A percentile compares a stretch with the other conserved stretches of the same genome.
phyloP scores from a whole-genome alignment of 2,329 filamentous ascomycete species.

The Alternaria sp. region DNA sequence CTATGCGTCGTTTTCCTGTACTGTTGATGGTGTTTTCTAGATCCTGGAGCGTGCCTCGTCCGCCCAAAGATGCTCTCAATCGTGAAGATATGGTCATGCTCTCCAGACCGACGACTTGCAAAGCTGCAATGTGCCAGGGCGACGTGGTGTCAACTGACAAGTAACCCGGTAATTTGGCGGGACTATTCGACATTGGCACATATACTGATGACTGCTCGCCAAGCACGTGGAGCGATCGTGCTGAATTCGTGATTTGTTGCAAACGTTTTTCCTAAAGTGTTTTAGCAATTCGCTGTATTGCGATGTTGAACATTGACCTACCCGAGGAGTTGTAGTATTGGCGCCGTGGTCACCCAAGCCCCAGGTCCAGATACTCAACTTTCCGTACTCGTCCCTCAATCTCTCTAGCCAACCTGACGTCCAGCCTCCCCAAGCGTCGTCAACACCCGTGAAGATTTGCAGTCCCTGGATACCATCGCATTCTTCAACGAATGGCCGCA shows the following conservation, averaged over 20 bases:
- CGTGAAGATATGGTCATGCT: conserved; percentile 80
- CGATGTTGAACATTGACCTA: conserved; percentile 45
- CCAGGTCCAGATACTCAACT: conserved; percentile 87
- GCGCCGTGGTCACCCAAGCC: conserved; percentile 71
- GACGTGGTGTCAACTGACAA: conserved; percentile 70
- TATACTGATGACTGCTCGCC: conserved; percentile 78
- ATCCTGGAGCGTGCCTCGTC: conserved; percentile 66
- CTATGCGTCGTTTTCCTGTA: conserved; percentile 82
- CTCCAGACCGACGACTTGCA: conserved; percentile 81
- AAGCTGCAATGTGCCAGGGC: conserved; percentile 80
- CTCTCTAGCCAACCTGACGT: conserved; percentile 63
- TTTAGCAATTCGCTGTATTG: conserved; percentile 19
- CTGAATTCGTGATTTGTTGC: conserved; percentile 75
- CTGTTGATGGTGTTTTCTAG: conserved; percentile 74
- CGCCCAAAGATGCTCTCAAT: conserved; percentile 58
- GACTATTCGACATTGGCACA: conserved; percentile 73
- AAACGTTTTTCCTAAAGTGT: conserved; percentile 65
- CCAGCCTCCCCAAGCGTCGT: conserved; percentile 63
- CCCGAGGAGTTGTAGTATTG: conserved; percentile 45
- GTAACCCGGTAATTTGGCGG: conserved; percentile 64
- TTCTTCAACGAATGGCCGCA: conserved; percentile 89
- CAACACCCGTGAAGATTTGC: conserved; percentile 66
- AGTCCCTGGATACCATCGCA: conserved; percentile 91
- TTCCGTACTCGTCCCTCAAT: conserved; percentile 89
- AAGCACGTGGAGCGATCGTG: conserved; percentile 74